Percentiles rank a stretch among this genome's conserved stretches.
Conservation (phyloP, 495 filamentous ascomycete species). For the Aeminium ludgeri region DNA sequence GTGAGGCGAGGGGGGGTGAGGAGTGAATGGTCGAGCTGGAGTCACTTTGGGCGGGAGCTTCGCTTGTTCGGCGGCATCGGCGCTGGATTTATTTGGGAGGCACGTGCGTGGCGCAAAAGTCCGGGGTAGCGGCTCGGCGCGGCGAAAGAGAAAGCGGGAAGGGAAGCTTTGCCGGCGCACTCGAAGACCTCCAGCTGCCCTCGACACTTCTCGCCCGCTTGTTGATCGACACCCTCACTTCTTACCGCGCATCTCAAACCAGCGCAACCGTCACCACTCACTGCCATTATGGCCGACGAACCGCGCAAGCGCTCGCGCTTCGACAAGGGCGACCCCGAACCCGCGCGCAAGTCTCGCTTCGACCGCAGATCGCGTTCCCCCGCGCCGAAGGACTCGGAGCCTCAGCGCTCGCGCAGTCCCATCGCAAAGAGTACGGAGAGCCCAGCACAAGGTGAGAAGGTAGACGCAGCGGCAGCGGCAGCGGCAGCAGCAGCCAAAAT, state of each 20-base stretch:
- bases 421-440: slow-evolving; percentile 41
- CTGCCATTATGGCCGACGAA: slow-evolving; percentile 54
- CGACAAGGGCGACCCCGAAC: slow-evolving; percentile 70
- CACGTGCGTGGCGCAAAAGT: not conserved
- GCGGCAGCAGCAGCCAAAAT: slow-evolving; percentile 84
- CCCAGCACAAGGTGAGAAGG: slow-evolving; percentile 31
- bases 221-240: too few relatives aligned
- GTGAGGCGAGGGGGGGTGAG: not conserved
- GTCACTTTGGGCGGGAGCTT: not conserved
- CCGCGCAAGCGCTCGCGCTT: slow-evolving; percentile 82
- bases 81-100: too few relatives aligned
- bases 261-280: too few relatives aligned
- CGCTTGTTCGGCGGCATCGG: not conserved
- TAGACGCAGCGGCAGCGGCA: slow-evolving; percentile 49
- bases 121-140: too few relatives aligned
- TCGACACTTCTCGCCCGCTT: too few relatives aligned
- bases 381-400: slow-evolving; percentile 36
- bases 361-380: slow-evolving; percentile 80
- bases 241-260: too few relatives aligned
- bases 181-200: slow-evolving; percentile 17
- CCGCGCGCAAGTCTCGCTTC: slow-evolving; percentile 53
- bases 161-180: slow-evolving; percentile 33
- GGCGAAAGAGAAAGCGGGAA: too few relatives aligned
- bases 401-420: slow-evolving; percentile 66
- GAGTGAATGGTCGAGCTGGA: too few relatives aligned